Evolutionary conservation across 768 basidiomycete species (phyloP).

Genomic region (Calvatia gigantea): DNA sequence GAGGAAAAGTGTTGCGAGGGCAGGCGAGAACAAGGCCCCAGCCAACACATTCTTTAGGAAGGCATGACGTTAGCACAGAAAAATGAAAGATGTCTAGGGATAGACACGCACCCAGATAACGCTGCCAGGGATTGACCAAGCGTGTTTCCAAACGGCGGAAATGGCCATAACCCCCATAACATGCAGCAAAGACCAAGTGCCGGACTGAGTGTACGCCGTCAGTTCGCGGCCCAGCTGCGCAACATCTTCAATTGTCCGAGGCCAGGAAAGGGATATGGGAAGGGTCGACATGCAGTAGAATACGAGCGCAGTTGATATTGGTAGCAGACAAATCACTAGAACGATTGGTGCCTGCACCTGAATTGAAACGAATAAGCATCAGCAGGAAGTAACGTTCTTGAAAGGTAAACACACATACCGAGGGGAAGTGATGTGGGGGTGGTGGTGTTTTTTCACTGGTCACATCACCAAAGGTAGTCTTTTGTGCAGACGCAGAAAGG

Average conservation of each 20-base stretch:
- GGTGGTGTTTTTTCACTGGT: slow-evolving; percentile 31
- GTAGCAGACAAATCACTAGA: slow-evolving; percentile 49
- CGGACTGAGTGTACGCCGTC: slow-evolving; percentile 75
- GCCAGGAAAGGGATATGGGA: slow-evolving; percentile 75
- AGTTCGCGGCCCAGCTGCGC: slow-evolving; percentile 73
- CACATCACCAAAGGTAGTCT: slow-evolving; percentile 37
- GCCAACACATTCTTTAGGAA: slow-evolving; percentile 76
- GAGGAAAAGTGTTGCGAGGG: slow-evolving; percentile 76
- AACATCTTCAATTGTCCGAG: slow-evolving; percentile 70
- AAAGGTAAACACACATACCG: slow-evolving; percentile 27
- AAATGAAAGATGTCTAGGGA: slow-evolving; percentile 13
- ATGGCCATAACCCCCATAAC: slow-evolving; percentile 81
- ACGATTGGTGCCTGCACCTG: slow-evolving; percentile 38
- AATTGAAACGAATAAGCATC: background rate
- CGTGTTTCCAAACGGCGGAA: slow-evolving; percentile 92
- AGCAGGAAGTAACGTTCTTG: no score
- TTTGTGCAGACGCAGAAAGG: slow-evolving; percentile 29
- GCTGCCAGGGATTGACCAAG: slow-evolving; percentile 95
- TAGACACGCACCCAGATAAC: slow-evolving; percentile 73
- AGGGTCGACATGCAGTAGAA: slow-evolving; percentile 75
- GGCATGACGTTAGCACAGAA: slow-evolving; percentile 12
- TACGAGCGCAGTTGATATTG: slow-evolving; percentile 67
- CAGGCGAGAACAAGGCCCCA: slow-evolving; percentile 81
- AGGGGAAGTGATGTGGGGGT: slow-evolving; percentile 23
- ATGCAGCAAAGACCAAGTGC: slow-evolving; percentile 60